Evolutionary conservation across 805 yeast species (phyloP).

Genomic region (Metschnikowia rubicola): DNA sequence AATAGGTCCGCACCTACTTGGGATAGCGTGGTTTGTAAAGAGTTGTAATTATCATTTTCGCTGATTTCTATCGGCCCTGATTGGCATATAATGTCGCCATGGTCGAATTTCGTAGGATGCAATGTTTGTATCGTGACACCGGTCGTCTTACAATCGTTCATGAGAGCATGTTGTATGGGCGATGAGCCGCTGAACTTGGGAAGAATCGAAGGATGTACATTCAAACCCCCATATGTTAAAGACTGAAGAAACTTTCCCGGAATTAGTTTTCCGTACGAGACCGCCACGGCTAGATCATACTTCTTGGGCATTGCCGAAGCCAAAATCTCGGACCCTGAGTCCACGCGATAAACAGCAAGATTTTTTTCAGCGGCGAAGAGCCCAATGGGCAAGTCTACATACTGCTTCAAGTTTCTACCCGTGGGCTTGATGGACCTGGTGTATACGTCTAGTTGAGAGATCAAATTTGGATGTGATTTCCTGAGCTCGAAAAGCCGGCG

Average conservation of each 20-base stretch:
- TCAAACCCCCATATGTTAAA: conserved; percentile 65
- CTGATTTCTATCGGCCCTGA: conserved; percentile 42
- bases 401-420: conserved; percentile 51
- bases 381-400: conserved; percentile 55
- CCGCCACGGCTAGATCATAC: conserved; percentile 79
- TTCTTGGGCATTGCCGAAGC: conserved; percentile 11
- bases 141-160: conserved; percentile 58
- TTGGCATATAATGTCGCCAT: conserved; percentile 67
- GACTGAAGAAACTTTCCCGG: conserved; percentile 54
- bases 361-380: conserved; percentile 30
- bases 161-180: conserved; percentile 77
- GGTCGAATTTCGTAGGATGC: conserved; percentile 84
- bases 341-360: conserved; percentile 49
- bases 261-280: conserved; percentile 81
- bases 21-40: conserved; percentile 54
- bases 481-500: conserved; percentile 29
- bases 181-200: conserved; percentile 86
- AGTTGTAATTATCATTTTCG: conserved; percentile 40
- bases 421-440: conserved; percentile 60
- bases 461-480: conserved; percentile 16
- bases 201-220: conserved; percentile 88
- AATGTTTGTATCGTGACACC: conserved; percentile 90
- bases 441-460: conserved; percentile 52
- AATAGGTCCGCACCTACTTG: conserved; percentile 60
- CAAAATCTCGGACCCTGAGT: conserved; percentile 27